Evolutionary conservation across 345 rosid species (phyloP).

Genomic region (Cochlearia excelsa): DNA sequence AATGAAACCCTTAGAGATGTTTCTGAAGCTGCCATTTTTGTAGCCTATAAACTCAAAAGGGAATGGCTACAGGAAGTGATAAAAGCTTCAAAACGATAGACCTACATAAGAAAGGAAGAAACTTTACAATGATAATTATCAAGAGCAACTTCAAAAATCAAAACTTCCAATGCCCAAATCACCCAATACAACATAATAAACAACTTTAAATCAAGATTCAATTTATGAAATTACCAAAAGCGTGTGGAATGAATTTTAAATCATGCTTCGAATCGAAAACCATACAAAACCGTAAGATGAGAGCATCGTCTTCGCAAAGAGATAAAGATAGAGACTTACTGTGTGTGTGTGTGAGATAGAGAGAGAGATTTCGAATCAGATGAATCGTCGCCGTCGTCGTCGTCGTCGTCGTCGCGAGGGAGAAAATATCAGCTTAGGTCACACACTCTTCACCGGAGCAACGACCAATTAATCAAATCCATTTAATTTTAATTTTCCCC

Average conservation of each 20-base stretch:
- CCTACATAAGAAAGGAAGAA: slow-evolving; percentile 11
- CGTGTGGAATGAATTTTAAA: no score
- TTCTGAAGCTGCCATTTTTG: slow-evolving; percentile 44
- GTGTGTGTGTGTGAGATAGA: no score
- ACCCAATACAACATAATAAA: neutral
- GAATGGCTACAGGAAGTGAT: neutral
- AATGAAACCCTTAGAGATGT: slow-evolving; percentile 40
- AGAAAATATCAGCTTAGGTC: no score
- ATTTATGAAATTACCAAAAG: slow-evolving; percentile 6
- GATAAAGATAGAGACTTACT: slow-evolving; percentile 19
- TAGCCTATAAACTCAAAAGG: neutral
- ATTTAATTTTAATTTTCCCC: neutral
- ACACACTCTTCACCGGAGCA: no score
- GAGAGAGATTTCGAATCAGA: no score
- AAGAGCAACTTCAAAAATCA: slow-evolving; percentile 3
- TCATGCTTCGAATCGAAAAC: no score
- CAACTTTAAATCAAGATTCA: neutral
- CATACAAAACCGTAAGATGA: neutral
- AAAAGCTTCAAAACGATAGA: slow-evolving; percentile 7
- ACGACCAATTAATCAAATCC: no score
- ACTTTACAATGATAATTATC: slow-evolving; percentile 8
- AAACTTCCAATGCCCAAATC: neutral
- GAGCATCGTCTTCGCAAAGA: neutral
- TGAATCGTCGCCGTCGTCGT: no score
- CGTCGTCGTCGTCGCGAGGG: no score